Evolutionary conservation across 2,329 filamentous ascomycete genomes (phyloP).

Genomic region (Colletotrichum tropicale): DNA sequence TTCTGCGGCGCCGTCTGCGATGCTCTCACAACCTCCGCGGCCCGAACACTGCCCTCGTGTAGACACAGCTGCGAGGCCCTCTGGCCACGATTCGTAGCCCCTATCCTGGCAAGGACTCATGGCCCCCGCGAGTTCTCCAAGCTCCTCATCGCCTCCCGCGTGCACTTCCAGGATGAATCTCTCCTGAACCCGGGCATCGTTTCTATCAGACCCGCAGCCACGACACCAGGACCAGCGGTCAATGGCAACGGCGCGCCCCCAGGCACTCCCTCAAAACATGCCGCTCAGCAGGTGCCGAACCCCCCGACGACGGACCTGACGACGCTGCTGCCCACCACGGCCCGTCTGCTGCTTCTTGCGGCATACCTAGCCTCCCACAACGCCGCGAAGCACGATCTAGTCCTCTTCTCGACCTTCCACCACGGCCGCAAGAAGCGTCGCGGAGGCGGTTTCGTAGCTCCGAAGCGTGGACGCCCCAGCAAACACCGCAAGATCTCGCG

Average conservation of each 20-base stretch:
- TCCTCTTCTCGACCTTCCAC: constrained; percentile 77
- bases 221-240: not conserved
- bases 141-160: constrained; percentile 73
- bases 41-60: constrained; percentile 79
- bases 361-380: constrained; percentile 86
- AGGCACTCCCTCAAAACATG: constrained; percentile 10
- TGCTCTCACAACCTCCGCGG: constrained; percentile 79
- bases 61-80: constrained; percentile 72
- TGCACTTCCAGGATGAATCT: constrained; percentile 75
- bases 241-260: not conserved
- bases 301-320: constrained; percentile 46
- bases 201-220: constrained; percentile 21
- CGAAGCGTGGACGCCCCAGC: constrained; percentile 33
- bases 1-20: constrained; percentile 90
- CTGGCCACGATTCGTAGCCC: constrained; percentile 85
- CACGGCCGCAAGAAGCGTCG: constrained; percentile 55
- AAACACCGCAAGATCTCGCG: constrained; percentile 77
- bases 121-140: constrained; percentile 82
- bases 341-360: constrained; percentile 75
- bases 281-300: not conserved
- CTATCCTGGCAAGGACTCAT: constrained; percentile 76
- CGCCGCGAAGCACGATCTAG: constrained; percentile 71
- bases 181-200: constrained; percentile 70
- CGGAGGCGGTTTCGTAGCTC: constrained; percentile 47
- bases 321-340: constrained; percentile 70